These are phyloP conservation scores for Microstegium vimineum DNA, from an alignment of 176 grass and related monocot species.

Conservation along the genomic window DNA sequence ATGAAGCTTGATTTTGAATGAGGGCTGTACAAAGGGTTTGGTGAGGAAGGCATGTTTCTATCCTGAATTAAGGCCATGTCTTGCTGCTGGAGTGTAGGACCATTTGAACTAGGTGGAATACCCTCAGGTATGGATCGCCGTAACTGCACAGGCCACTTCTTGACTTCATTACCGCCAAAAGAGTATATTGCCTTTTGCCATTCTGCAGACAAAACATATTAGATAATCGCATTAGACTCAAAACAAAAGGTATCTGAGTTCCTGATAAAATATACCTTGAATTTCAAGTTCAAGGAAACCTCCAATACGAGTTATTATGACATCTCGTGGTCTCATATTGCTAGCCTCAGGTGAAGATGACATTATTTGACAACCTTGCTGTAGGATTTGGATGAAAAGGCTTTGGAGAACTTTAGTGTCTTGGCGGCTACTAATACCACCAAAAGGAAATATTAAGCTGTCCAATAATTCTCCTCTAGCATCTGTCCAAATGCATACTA, in stretches of 20 bases:
- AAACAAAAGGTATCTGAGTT: conserved; percentile 7
- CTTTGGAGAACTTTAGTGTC: conserved; percentile 96
- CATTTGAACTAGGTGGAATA: conserved; percentile 55
- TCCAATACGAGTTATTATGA: conserved; percentile 83
- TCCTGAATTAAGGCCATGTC: conserved; percentile 82
- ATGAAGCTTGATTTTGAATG: conserved; percentile 87
- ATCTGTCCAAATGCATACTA: conserved; percentile 98
- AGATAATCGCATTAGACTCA: conserved; percentile 14
- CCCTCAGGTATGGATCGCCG: conserved; percentile 72
- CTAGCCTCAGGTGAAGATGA: conserved; percentile 58
- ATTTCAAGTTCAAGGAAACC: conserved; percentile 98
- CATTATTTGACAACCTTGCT: conserved; percentile 95
- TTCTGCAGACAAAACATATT: conserved; percentile 53
- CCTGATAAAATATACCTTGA: conserved; percentile 55
- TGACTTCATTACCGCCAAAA: conserved; percentile 88
- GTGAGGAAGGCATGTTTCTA: conserved; percentile 80
- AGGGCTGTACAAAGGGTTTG: conserved; percentile 68
- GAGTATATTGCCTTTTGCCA: conserved; percentile 95
- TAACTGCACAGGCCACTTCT: conserved; percentile 90
- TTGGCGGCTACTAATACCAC: conserved; percentile 93
- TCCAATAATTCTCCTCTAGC: conserved; percentile 92
- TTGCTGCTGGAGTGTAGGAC: conserved; percentile 63
- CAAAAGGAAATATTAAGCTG: conserved; percentile 87
- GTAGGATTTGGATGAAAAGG: conserved; percentile 95
- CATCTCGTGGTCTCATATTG: conserved; percentile 67